Evolutionary conservation across 2,329 filamentous ascomycete genomes (phyloP), one percentile per base, ranked within the genome.

Genomic region (Sarocladiaceae sp.): DNA sequence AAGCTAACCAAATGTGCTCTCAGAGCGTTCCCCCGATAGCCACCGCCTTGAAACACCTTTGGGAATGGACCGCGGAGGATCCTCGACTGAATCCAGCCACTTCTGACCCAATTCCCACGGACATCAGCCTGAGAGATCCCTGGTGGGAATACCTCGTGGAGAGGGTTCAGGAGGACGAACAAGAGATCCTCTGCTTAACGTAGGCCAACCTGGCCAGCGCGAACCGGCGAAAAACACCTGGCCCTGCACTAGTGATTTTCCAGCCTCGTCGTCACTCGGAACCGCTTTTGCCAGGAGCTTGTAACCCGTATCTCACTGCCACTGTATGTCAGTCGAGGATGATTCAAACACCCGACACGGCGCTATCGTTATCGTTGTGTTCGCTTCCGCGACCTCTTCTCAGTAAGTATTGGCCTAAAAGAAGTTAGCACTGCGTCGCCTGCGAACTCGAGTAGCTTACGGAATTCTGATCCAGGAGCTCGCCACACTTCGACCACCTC

Each of bases 81-180:
- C 27, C 20, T 53, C 12, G 40, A 45, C n/a, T 32, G 26, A 31
- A 48, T 49, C 5, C 31, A 47, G 44, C 26, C 45, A 45, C 27
- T 27, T 32, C 31, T 33, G 46, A 29, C 6, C 6, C 7, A n/a
- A 33, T 59, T 12, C 42, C 54, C 32, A 45, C 51, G 15, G 44
- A 50, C 16, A 54, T 67, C 40, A 47, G 52, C 33, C 47, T 57
- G 26, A 61, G 65, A 39, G 40, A 48, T 24, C 53, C 62, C 16
- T 68, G 65, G 66, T 68, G 65, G 65, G 66, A 68, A 53, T 45
- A 48, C n/a, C 55, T 68, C 45, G 62, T 68, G 15, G 48, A 48
- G 26, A 54, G 51, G 39, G 55, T 67, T 20, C 52, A 56, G 35
- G 50, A 55, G 6, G 50, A 53, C 40, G 62, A 63, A 49, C 39